Conservation (phyloP, 2,329 filamentous ascomycete species). For the Diaporthe eres region DNA sequence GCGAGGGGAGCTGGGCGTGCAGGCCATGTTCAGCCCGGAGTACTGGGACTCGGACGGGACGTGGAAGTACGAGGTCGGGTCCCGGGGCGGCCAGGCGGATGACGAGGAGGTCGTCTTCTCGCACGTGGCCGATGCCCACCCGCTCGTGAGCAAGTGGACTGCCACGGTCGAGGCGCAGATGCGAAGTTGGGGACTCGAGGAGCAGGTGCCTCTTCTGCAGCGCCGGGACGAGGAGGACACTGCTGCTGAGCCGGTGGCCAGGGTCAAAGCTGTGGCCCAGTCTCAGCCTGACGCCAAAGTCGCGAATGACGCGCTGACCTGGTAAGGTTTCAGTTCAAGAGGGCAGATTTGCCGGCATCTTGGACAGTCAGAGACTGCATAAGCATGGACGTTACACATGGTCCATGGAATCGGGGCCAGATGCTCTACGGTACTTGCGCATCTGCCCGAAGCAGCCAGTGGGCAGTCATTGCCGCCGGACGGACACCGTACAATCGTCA, state of each 20-base stretch:
- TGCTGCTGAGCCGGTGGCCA: conserved; percentile 32
- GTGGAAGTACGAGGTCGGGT: conserved; percentile 75
- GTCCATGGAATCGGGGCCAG: too few relatives aligned
- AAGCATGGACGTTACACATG: neutral
- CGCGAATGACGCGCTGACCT: conserved; percentile 45
- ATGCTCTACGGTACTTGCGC: neutral
- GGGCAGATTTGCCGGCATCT: neutral
- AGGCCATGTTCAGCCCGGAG: conserved; percentile 73
- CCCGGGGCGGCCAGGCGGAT: conserved; percentile 48
- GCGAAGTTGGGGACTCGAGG: conserved; percentile 50
- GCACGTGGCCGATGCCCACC: conserved; percentile 77
- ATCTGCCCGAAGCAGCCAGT: neutral
- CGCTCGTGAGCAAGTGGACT: conserved; percentile 75
- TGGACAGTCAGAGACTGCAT: neutral
- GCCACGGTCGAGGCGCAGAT: conserved; percentile 58
- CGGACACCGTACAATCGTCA: neutral
- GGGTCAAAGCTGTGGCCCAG: conserved; percentile 40
- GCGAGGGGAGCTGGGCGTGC: conserved; percentile 70
- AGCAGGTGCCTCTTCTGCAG: conserved; percentile 39
- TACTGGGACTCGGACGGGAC: conserved; percentile 80
- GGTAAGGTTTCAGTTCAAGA: conserved; percentile 43
- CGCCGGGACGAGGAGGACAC: conserved; percentile 39
- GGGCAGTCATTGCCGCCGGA: neutral
- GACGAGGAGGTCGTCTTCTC: conserved; percentile 65
- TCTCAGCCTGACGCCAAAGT: conserved; percentile 35